Percentiles rank a stretch among this genome's conserved stretches.
Conservation (phyloP, 2,329 filamentous ascomycete genomes). For the Cladophialophora bantiana region DNA sequence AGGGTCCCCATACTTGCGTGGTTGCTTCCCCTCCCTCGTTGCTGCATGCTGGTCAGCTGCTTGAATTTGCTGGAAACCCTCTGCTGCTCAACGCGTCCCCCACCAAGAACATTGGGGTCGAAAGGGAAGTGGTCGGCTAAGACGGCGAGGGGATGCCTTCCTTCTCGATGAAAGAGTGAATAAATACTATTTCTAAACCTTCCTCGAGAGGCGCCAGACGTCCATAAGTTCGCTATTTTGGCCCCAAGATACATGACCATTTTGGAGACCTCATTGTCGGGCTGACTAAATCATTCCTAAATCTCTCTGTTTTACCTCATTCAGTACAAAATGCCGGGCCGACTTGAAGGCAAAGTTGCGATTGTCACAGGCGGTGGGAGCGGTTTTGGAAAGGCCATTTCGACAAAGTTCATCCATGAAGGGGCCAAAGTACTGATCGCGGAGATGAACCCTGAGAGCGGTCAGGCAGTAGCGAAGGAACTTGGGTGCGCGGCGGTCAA, state of each 20-base stretch:
- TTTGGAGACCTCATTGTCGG: background rate
- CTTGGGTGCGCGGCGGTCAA: slow-evolving; percentile 24
- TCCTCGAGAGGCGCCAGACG: background rate
- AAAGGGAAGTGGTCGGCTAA: slow-evolving; percentile 1
- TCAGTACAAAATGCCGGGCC: slow-evolving; percentile 1
- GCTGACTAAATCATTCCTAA: background rate
- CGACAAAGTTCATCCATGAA: slow-evolving; percentile 46
- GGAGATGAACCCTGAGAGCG: slow-evolving; percentile 24
- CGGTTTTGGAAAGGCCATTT: slow-evolving; percentile 52
- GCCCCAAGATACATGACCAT: background rate
- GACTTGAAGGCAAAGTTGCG: slow-evolving; percentile 45
- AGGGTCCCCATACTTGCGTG: background rate
- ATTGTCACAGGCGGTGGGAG: slow-evolving; percentile 53
- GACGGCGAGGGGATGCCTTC: background rate
- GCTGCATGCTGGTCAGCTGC: background rate
- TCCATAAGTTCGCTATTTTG: background rate
- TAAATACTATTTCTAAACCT: background rate
- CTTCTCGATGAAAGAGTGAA: background rate
- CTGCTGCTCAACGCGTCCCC: background rate
- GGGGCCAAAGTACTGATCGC: slow-evolving; percentile 48
- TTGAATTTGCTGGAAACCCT: background rate
- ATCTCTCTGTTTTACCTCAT: background rate
- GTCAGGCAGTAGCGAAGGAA: slow-evolving; percentile 28
- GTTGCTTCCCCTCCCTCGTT: background rate
- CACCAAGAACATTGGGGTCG: background rate